These are phyloP conservation scores for Priceomyces fermenticarens DNA, from an alignment of 805 yeast species.

Conservation along the genomic window DNA sequence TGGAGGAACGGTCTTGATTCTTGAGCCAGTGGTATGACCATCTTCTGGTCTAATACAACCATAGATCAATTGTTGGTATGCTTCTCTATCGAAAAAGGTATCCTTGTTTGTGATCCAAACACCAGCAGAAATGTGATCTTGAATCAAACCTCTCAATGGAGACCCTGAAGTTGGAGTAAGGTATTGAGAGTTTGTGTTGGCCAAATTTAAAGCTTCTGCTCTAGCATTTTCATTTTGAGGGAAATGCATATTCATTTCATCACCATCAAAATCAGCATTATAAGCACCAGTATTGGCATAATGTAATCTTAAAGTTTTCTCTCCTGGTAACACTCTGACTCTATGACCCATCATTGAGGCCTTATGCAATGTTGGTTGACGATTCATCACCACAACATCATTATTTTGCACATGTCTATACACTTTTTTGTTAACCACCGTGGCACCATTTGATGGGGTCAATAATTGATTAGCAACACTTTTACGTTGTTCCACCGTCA, in stretches of 20 bases:
- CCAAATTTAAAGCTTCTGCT: conserved; percentile 92
- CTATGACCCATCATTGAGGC: conserved; percentile 99
- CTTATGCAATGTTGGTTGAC: conserved; percentile 98
- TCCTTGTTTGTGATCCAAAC: conserved; percentile 97
- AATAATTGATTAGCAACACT: conserved; percentile 91
- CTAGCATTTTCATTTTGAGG: conserved; percentile 97
- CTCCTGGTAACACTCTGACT: conserved; percentile 95
- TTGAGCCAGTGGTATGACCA: conserved; percentile 76
- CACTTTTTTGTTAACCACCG: conserved; percentile 84
- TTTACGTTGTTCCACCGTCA: conserved; percentile 91
- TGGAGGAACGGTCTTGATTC: conserved; percentile 82
- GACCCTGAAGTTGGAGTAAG: conserved; percentile 98
- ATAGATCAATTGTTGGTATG: conserved; percentile 89
- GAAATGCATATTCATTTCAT: conserved; percentile 99
- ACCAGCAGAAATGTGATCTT: conserved; percentile 98
- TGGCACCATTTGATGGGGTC: conserved; percentile 73
- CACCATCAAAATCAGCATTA: conserved; percentile 99
- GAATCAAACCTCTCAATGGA: conserved; percentile 97
- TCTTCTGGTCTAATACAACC: conserved; percentile 97
- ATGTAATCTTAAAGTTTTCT: conserved; percentile 92
- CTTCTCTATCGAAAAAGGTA: conserved; percentile 83
- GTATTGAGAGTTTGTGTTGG: conserved; percentile 96
- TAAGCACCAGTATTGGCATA: conserved; percentile 99
- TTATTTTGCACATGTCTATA: conserved; percentile 90
- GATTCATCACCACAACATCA: conserved; percentile 96